A percentile compares a stretch with the other conserved stretches of the same genome.
Conservation (phyloP, 176 grass and related monocot species). For the Rhynchospora pubera region DNA sequence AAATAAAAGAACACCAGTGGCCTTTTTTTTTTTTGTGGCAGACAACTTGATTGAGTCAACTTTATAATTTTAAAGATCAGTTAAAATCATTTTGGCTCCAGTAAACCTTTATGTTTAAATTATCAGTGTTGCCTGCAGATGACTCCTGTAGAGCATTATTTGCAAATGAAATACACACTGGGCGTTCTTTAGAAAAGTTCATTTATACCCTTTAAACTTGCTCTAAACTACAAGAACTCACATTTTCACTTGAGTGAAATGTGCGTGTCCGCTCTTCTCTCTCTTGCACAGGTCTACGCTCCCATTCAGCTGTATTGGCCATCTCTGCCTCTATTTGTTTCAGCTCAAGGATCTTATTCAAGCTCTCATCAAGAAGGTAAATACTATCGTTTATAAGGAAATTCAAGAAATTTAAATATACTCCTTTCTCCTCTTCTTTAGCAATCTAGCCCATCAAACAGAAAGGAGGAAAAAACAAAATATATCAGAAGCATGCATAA, state of each 20-base stretch:
- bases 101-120: neutral
- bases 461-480: neutral
- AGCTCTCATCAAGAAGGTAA: conserved; percentile 99
- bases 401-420: conserved; percentile 96
- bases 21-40: neutral
- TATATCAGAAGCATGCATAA: neutral
- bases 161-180: neutral
- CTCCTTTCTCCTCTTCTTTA: conserved; percentile 90
- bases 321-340: conserved; percentile 99
- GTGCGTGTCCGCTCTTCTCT: conserved; percentile 82
- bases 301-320: conserved; percentile 64
- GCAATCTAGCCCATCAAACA: conserved; percentile 52
- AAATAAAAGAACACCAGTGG: neutral
- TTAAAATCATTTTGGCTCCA: neutral
- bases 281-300: conserved; percentile 71
- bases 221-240: conserved; percentile 34
- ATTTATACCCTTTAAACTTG: neutral
- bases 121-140: neutral
- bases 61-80: neutral
- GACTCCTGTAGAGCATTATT: neutral
- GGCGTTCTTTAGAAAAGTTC: neutral
- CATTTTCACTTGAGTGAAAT: conserved; percentile 90
- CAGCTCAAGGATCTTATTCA: conserved; percentile 94
- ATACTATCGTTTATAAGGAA: conserved; percentile 98
- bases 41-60: neutral